phyloP scores from a whole-genome alignment of 192 early-diverging fungal species.

The Backusella mclennaniae region DNA sequence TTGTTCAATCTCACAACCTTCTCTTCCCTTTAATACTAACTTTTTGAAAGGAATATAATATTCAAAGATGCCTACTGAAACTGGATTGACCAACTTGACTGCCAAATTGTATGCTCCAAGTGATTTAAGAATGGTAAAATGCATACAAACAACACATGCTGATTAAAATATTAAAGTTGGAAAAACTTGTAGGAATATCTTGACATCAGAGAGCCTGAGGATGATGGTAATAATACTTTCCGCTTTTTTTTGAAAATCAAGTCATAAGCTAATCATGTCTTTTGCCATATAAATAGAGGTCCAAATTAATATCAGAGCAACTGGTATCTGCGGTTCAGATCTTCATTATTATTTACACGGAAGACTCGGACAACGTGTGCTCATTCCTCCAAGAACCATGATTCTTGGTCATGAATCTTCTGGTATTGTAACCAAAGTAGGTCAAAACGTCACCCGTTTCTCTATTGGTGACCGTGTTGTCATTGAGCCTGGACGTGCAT shows the following conservation, averaged over 20 bases:
- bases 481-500: conserved; percentile 40
- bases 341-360: conserved; percentile 45
- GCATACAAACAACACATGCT: neutral
- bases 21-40: neutral
- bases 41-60: neutral
- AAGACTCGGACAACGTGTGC: conserved; percentile 26
- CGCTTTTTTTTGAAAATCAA: neutral
- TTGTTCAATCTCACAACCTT: neutral
- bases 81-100: neutral
- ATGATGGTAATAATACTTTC: neutral
- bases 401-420: conserved; percentile 46
- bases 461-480: conserved; percentile 44
- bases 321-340: conserved; percentile 45
- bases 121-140: conserved; percentile 3
- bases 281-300: conserved; percentile 22
- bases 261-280: neutral
- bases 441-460: conserved; percentile 30
- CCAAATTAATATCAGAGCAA: conserved; percentile 35
- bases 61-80: neutral
- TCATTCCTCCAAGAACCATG: conserved; percentile 31
- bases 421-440: conserved; percentile 38
- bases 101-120: neutral
- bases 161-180: neutral
- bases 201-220: neutral
- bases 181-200: neutral